phyloP scores from a whole-genome alignment of 352 stramenopile genomes.

The Detonula confervacea region DNA sequence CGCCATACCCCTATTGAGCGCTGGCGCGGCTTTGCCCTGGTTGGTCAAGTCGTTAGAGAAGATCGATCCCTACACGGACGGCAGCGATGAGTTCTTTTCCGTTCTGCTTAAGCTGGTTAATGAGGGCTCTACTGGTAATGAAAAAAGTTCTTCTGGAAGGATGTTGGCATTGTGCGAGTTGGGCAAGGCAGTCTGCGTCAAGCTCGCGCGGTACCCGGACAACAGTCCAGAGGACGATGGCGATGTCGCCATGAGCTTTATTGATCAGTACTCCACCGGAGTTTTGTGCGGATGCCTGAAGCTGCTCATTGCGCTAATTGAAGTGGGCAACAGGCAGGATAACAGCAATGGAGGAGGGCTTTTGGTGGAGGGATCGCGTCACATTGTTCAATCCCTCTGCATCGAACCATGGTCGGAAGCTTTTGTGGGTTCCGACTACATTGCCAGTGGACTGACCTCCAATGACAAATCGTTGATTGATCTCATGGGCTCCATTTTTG shows the following conservation, averaged over 20 bases:
- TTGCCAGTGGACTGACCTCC: constrained; percentile 3
- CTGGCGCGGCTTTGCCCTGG: constrained; percentile 70
- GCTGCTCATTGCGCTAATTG: constrained; percentile 76
- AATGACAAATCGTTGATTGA: constrained; percentile 71
- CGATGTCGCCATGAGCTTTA: no score
- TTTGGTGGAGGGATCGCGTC: constrained; percentile 59
- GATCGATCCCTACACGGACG: constrained; percentile 74
- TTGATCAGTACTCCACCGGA: constrained; percentile 77
- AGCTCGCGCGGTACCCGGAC: constrained; percentile 74
- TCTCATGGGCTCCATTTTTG: constrained; percentile 86
- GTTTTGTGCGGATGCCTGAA: constrained; percentile 84
- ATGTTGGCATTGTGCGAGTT: constrained; percentile 62
- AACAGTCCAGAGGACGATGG: constrained; percentile 63
- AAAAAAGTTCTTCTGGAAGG: constrained; percentile 34
- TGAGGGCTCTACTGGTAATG: constrained; percentile 15
- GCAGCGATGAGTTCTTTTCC: constrained; percentile 81
- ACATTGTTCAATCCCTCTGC: constrained; percentile 60
- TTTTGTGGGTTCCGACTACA: constrained; percentile 2
- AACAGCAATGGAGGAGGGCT: constrained; percentile 40
- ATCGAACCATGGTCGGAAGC: constrained; percentile 68
- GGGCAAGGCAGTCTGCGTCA: constrained; percentile 75
- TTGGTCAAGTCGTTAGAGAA: constrained; percentile 72
- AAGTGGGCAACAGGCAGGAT: constrained; percentile 22
- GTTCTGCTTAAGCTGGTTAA: constrained; percentile 76
- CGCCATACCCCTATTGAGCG: constrained; percentile 66